Percentiles rank a stretch among this genome's conserved stretches.
These are phyloP conservation scores for Chionographis japonica DNA, from an alignment of 106 monocot species.

Conservation along the genomic window DNA sequence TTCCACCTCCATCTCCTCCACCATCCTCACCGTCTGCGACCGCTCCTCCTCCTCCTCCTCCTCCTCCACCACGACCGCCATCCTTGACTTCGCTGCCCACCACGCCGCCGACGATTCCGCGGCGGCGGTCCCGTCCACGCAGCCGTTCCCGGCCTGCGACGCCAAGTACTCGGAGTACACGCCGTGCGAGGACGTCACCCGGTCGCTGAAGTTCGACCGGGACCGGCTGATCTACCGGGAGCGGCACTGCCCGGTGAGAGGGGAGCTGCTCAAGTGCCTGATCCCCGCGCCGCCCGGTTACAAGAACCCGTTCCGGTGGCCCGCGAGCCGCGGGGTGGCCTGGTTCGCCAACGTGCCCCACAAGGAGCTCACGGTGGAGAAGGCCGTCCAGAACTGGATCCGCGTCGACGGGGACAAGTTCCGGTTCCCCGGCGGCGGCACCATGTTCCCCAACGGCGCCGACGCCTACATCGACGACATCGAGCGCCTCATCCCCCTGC, in stretches of 20 bases:
- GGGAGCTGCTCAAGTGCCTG: conserved; percentile 54
- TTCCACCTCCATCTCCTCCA: conserved; percentile 3
- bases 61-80: not conserved
- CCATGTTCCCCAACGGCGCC: conserved; percentile 81
- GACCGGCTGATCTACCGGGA: conserved; percentile 55
- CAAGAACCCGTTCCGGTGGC: conserved; percentile 67
- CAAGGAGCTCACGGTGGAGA: conserved; percentile 72
- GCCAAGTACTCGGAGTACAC: conserved; percentile 63
- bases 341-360: conserved; percentile 87
- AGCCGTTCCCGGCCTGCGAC: conserved; percentile 33
- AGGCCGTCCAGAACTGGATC: conserved; percentile 87
- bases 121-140: not conserved
- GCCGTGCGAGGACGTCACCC: conserved; percentile 59
- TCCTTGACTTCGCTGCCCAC: conserved; percentile 58
- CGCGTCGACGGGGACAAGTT: conserved; percentile 73
- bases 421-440: conserved; percentile 82
- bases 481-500: conserved; percentile 38
- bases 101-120: conserved; percentile 22
- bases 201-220: conserved; percentile 40
- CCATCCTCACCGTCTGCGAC: conserved; percentile 8
- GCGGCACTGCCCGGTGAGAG: conserved; percentile 54
- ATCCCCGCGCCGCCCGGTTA: conserved; percentile 52
- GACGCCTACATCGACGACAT: conserved; percentile 82
- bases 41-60: not conserved
- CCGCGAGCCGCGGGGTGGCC: conserved; percentile 43